Base-by-base conservation (phyloP, 176 grass and related monocot genomes). In the Canna indica region DNA sequence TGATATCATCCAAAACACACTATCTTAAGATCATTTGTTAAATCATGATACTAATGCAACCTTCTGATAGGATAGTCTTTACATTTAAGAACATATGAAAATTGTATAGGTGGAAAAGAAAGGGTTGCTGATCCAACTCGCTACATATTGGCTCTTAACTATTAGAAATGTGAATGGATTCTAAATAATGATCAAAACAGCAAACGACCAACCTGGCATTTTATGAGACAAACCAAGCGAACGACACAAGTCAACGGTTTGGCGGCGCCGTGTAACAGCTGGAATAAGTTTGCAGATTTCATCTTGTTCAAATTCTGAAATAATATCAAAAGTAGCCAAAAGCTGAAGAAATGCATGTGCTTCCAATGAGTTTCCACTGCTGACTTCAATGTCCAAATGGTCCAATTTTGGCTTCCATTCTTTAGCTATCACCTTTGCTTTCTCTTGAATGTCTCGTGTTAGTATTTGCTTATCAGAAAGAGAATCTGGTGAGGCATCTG, bases 321-420 rank as follows among this genome's bases (percentile, higher is more conserved):
- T 74, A 73, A 96, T 79, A 78, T 72, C 70, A 86, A 91, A 96
- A 46, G 88, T 91, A 66, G 88, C 91, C 45, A 96, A 77, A 46
- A 96, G 85, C 72, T 96, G 91, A 69, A 96, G 91, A 86, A 91
- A 96, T 80, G 91, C 91, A 86, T 96, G 91, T 12, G 88, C 91
- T 83, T 91, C 91, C n/a, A 96, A 70, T 39, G 85, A 96, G 71
- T 96, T 96, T 22, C 91, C 91, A 78, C 84, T 91, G 67, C 88
- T 91, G 10, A 80, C 78, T 82, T 96, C 91, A 85, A 91, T 86
- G 48, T 88, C 85, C 80, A 86, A 79, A 61, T 68, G 36, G 75
- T 88, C 88, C 69, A 96, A 77, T 34, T 91, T 96, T 8, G 76
- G 81, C 67, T 88, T 96, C 91, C 91, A 96, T 62, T 78, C 83